Evolutionary conservation across 2,329 filamentous ascomycete species (phyloP).

Genomic region (Cladobotryum protrusum): DNA sequence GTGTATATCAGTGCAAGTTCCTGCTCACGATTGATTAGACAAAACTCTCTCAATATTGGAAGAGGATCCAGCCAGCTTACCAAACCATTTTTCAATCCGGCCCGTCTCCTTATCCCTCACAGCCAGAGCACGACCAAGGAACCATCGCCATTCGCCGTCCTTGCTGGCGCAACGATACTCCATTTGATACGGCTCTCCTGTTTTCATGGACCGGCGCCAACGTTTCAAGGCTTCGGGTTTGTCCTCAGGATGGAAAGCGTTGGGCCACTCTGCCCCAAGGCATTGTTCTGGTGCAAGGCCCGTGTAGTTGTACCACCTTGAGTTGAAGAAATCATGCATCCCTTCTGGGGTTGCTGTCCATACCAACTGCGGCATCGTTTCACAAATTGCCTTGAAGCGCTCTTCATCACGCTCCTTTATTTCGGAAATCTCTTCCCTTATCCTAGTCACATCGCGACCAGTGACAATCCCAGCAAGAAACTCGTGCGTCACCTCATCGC

Average conservation of each 20-base stretch:
- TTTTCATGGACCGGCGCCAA: conserved; percentile 59
- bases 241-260: conserved; percentile 66
- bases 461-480: conserved; percentile 68
- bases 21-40: conserved; percentile 17
- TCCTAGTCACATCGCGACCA: conserved; percentile 65
- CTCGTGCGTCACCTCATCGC: conserved; percentile 61
- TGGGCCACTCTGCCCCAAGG: conserved; percentile 55
- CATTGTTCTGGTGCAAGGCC: conserved; percentile 58
- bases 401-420: conserved; percentile 67
- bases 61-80: conserved; percentile 29
- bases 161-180: conserved; percentile 65
- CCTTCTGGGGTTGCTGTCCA: conserved; percentile 68
- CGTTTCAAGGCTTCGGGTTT: conserved; percentile 45
- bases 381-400: conserved; percentile 69
- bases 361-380: conserved; percentile 65
- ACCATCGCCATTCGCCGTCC: conserved; percentile 71
- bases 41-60: neutral
- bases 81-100: conserved; percentile 72
- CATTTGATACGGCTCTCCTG: conserved; percentile 61
- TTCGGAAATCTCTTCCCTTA: conserved; percentile 61
- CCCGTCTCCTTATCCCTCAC: conserved; percentile 60
- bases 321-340: conserved; percentile 65
- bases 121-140: conserved; percentile 66
- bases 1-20: conserved; percentile 72
- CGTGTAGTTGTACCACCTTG: conserved; percentile 75